Evolutionary conservation across 768 basidiomycete species (phyloP).

Genomic region (Auriscalpium vulgare): DNA sequence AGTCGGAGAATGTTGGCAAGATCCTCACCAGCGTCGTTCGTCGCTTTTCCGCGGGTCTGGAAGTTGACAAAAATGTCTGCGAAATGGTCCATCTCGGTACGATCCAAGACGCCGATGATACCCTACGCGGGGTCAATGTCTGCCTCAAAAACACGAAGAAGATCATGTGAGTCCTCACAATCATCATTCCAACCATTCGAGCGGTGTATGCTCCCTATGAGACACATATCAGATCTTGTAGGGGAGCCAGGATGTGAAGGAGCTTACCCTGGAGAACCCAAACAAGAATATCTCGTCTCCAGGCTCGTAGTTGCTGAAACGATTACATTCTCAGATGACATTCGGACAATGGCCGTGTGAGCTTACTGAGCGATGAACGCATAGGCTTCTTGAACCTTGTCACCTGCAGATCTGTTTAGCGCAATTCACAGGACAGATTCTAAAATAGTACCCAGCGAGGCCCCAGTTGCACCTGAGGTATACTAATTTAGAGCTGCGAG

Average conservation of each 20-base stretch:
- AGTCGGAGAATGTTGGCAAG: neutral
- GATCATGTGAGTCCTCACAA: conserved; percentile 32
- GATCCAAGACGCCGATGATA: conserved; percentile 62
- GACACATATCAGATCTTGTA: conserved; percentile 3
- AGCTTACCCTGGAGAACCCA: conserved; percentile 64
- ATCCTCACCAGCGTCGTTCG: conserved; percentile 34
- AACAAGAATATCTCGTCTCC: conserved; percentile 80
- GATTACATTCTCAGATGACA: neutral
- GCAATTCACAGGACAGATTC: neutral
- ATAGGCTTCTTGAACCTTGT: conserved; percentile 73
- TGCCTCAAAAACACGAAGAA: neutral
- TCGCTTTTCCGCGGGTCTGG: conserved; percentile 52
- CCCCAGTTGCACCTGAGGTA: conserved; percentile 51
- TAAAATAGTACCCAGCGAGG: conserved; percentile 40
- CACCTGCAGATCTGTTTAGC: conserved; percentile 32
- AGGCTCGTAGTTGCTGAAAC: conserved; percentile 52
- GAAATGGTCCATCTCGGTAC: conserved; percentile 66
- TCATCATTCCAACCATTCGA: conserved; percentile 65
- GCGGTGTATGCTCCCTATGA: conserved; percentile 67
- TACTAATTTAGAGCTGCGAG: conserved; percentile 4
- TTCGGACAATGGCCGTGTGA: neutral
- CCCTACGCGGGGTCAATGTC: conserved; percentile 35
- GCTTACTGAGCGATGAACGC: conserved; percentile 75
- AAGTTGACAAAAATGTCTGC: conserved; percentile 53
- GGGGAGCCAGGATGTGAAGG: neutral